Percentiles rank a stretch among this genome's conserved stretches.
Evolutionary conservation across 2,329 filamentous ascomycete species (phyloP).

Genomic region (Cryphonectria radicalis): DNA sequence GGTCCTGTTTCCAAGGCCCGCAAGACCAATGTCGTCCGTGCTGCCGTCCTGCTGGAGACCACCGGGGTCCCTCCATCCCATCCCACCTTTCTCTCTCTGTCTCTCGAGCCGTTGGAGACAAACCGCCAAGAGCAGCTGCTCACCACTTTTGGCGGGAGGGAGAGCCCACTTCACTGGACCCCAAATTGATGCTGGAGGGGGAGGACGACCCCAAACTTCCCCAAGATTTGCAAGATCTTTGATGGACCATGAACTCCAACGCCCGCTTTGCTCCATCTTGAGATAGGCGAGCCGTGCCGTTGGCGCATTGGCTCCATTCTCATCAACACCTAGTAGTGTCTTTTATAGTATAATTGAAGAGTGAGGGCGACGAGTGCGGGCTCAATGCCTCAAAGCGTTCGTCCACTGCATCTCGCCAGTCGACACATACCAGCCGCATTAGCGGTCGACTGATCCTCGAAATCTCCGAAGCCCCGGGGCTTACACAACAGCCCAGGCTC

Average conservation of each 20-base stretch:
- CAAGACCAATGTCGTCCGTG: slow-evolving; percentile 23
- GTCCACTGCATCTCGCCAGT: not conserved
- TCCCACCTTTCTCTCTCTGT: not conserved
- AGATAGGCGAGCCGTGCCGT: slow-evolving; percentile 30
- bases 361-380: not conserved
- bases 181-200: slow-evolving; percentile 25
- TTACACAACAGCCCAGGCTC: not conserved
- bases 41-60: slow-evolving; percentile 26
- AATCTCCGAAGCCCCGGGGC: not conserved
- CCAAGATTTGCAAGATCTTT: slow-evolving; percentile 30
- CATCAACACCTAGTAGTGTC: slow-evolving; percentile 8
- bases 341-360: not conserved
- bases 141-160: slow-evolving; percentile 18
- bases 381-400: not conserved
- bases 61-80: slow-evolving; percentile 14
- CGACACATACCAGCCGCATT: not conserved
- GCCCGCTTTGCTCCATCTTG: slow-evolving; percentile 26
- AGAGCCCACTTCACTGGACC: slow-evolving; percentile 28
- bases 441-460: not conserved
- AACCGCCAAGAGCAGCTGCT: slow-evolving; percentile 12
- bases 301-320: slow-evolving; percentile 26
- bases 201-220: slow-evolving; percentile 27
- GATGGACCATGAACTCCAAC: slow-evolving; percentile 26
- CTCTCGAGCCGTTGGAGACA: slow-evolving; percentile 25
- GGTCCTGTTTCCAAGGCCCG: slow-evolving; percentile 19